Conservation (phyloP, 495 filamentous ascomycete species). For the Penicillium silybi region DNA sequence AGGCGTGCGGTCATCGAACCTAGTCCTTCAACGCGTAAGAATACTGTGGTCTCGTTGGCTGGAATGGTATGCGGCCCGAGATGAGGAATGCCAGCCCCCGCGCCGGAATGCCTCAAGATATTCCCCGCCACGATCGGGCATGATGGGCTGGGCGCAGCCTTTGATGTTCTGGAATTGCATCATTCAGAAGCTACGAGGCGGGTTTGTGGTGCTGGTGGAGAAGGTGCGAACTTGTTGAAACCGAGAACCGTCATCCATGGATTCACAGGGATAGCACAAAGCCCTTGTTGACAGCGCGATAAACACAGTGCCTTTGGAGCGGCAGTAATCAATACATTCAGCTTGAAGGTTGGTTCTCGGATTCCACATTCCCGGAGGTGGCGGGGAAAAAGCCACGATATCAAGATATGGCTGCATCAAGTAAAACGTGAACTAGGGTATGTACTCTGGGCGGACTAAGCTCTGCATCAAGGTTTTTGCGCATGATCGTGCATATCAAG, state of each 20-base stretch:
- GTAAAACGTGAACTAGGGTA: slow-evolving; percentile 7
- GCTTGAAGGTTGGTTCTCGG: not conserved
- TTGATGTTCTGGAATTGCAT: slow-evolving; percentile 1
- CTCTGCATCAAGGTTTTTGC: not conserved
- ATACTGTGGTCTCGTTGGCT: slow-evolving; percentile 21
- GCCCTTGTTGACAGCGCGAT: not conserved
- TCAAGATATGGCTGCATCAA: slow-evolving; percentile 5
- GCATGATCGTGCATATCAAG: not conserved
- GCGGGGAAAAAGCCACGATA: slow-evolving; percentile 3
- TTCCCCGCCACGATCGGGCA: slow-evolving; percentile 24
- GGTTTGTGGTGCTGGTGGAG: not conserved
- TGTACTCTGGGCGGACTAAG: slow-evolving; percentile 6
- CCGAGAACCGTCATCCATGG: not conserved
- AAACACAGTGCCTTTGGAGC: not conserved
- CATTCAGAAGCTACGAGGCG: slow-evolving; percentile 2
- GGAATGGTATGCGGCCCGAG: slow-evolving; percentile 31
- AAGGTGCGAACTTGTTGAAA: slow-evolving; percentile 6
- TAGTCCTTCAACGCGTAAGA: slow-evolving; percentile 24
- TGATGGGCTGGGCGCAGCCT: slow-evolving; percentile 10
- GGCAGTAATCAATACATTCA: not conserved
- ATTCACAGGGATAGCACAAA: not conserved
- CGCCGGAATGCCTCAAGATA: slow-evolving; percentile 23
- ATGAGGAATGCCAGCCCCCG: slow-evolving; percentile 33
- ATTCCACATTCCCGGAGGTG: slow-evolving; percentile 17
- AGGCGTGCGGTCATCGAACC: slow-evolving; percentile 5